Conservation (phyloP, 2,329 filamentous ascomycete genomes). For the Ascochyta lentis region DNA sequence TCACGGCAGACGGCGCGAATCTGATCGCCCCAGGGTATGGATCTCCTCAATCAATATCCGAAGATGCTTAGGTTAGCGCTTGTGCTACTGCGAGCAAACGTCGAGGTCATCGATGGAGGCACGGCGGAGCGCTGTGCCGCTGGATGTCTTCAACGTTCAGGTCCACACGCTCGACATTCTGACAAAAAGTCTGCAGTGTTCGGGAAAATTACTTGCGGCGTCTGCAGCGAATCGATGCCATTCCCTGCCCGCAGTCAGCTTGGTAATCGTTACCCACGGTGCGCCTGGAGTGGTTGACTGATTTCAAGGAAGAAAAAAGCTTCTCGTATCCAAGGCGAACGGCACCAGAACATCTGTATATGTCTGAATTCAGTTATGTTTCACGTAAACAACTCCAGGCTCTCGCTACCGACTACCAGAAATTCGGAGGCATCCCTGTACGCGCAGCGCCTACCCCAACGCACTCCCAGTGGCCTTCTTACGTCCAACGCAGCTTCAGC, state of each 20-base stretch:
- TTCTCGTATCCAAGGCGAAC: slow-evolving; percentile 3
- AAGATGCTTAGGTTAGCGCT: slow-evolving; percentile 7
- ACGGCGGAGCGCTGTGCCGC: slow-evolving; percentile 1
- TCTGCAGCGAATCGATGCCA: not conserved
- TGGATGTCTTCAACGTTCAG: not conserved
- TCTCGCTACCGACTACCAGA: slow-evolving; percentile 16
- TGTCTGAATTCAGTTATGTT: slow-evolving; percentile 8
- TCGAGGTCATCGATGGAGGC: slow-evolving; percentile 6
- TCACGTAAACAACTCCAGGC: slow-evolving; percentile 3
- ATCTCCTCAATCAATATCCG: slow-evolving; percentile 21
- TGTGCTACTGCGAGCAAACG: slow-evolving; percentile 6
- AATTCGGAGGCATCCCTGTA: slow-evolving; percentile 6
- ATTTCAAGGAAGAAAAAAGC: not conserved
- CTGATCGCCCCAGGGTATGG: slow-evolving; percentile 14
- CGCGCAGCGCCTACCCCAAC: not conserved
- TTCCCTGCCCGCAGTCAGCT: slow-evolving; percentile 1
- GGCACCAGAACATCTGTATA: not conserved
- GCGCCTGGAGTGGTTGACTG: not conserved
- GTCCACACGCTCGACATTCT: not conserved
- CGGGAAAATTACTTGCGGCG: not conserved
- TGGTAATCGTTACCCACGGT: not conserved
- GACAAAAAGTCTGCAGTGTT: slow-evolving; percentile 5
- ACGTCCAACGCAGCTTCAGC: not conserved
- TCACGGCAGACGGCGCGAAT: not conserved
- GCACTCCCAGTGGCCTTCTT: not conserved